Base-by-base conservation (phyloP, 1,139 yeast species). In the Barnettozyma hawaiiensis region DNA sequence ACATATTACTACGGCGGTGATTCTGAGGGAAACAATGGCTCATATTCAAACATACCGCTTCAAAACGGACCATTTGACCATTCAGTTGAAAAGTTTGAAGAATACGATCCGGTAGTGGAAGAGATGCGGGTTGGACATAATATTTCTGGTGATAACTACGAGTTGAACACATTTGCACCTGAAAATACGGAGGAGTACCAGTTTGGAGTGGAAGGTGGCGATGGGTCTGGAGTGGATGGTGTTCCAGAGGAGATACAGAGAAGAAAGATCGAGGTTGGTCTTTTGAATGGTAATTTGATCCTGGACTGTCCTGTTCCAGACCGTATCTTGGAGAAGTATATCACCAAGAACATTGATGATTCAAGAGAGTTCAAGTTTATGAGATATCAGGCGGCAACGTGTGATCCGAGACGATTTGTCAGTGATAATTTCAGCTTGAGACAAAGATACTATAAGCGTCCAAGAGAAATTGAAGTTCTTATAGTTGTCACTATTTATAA, bases 401-500 rank as follows among this genome's bases (percentile, higher is more conserved):
- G 92, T 34, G 83, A 80, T 53, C 95, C 95, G 2, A 90, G 85
- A 59, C 84, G 84, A 45, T 86, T 87, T 61, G 71, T 74, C 5
- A 63, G 63, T 19, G 81, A 81, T 37, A 95, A 95, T 8, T 92
- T 86, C 64, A 76, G 82, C 4, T 70, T 92, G 36, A 76, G 98
- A 57, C 83, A 90, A 20, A 73, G 81, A 34, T 77, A 77, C 49
- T 71, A 75, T 51, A 70, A 75, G 50, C 73, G 69, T 40, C 84
- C 84, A 22, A 79, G 97, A 60, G 83, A 81, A 52, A 90, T 96
- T 0, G 98, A 92, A 63, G 67, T 92, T 40, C 78, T 92, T 50
- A 76, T 92, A 45, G 90, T 96, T 50, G 76, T 92, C 43, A 92
- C 98, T 12, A 85, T 90, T 82, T 92, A 90, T 64, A 90, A 90